Evolutionary conservation across 139 green algal species (phyloP).

Genomic region (Marvania coccoides): DNA sequence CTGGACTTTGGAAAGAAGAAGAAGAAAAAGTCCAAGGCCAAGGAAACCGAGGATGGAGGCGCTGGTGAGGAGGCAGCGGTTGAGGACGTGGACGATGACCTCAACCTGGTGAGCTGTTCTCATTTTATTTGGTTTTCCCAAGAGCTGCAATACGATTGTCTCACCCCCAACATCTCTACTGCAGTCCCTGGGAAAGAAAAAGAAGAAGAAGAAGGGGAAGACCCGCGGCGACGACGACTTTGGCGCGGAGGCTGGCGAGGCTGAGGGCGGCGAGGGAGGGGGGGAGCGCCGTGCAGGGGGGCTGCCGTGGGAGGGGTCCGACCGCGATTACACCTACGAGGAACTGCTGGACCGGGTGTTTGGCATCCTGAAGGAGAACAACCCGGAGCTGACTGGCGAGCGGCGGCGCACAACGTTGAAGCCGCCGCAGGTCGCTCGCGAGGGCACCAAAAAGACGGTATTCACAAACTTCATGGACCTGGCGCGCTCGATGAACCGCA

Average conservation of each 20-base stretch:
- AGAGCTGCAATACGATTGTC: no score
- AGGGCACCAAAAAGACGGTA: constrained; percentile 99
- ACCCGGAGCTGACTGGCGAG: constrained; percentile 96
- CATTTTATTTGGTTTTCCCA: not conserved
- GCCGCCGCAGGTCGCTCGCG: constrained; percentile 92
- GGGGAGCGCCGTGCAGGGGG: constrained; percentile 14
- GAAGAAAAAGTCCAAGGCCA: constrained; percentile 34
- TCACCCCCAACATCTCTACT: no score
- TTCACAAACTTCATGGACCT: constrained; percentile 99
- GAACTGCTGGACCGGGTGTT: constrained; percentile 96
- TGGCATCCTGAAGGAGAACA: constrained; percentile 89
- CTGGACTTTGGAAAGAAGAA: constrained; percentile 48
- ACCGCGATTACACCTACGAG: constrained; percentile 96
- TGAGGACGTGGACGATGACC: constrained; percentile 12
- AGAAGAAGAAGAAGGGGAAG: constrained; percentile 79
- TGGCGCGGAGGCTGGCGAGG: constrained; percentile 22
- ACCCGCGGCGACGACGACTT: constrained; percentile 17
- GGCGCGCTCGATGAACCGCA: constrained; percentile 83
- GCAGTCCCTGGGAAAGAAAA: constrained; percentile 57
- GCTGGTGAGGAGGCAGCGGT: not conserved
- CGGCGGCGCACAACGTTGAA: constrained; percentile 91
- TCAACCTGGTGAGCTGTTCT: constrained; percentile 21
- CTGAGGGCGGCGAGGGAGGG: constrained; percentile 10
- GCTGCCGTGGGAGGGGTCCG: constrained; percentile 80
- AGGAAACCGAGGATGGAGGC: constrained; percentile 4